phyloP scores from a whole-genome alignment of 371 early-diverging fungal species.

The Rhizopus arrhizus region DNA sequence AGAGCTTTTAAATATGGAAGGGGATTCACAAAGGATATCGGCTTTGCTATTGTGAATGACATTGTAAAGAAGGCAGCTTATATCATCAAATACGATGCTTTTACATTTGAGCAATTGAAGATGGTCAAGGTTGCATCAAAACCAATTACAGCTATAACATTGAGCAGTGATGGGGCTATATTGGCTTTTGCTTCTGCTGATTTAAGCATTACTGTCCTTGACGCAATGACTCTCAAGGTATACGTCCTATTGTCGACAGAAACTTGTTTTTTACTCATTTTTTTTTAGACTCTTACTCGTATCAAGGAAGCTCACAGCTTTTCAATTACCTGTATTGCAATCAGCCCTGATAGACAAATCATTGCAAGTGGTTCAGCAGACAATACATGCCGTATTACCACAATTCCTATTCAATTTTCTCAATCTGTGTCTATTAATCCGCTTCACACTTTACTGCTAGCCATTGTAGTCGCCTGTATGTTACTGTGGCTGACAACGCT shows the following conservation, averaged over 20 bases:
- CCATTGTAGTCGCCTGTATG: conserved; percentile 32
- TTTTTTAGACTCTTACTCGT: conserved; percentile 37
- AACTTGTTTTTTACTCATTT: background rate
- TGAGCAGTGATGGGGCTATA: conserved; percentile 60
- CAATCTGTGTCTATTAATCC: conserved; percentile 31
- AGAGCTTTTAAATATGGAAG: conserved; percentile 59
- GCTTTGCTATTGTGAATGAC: conserved; percentile 44
- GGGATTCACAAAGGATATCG: conserved; percentile 45
- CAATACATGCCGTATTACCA: conserved; percentile 58
- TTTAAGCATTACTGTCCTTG: conserved; percentile 54
- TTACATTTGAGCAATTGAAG: conserved; percentile 38
- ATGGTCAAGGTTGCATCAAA: conserved; percentile 33
- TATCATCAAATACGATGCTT: conserved; percentile 38
- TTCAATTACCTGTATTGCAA: conserved; percentile 67
- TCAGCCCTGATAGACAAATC: conserved; percentile 57
- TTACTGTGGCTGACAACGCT: conserved; percentile 17
- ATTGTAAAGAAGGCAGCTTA: conserved; percentile 32
- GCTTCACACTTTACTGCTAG: conserved; percentile 38
- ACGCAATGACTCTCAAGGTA: conserved; percentile 57
- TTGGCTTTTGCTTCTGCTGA: conserved; percentile 65
- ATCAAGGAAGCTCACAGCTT: conserved; percentile 65
- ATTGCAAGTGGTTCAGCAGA: conserved; percentile 73
- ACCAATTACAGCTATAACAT: conserved; percentile 43
- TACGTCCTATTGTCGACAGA: background rate
- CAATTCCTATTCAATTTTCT: conserved; percentile 59